Base-by-base conservation (phyloP, 176 grass and related monocot genomes). In the Oryza punctata region DNA sequence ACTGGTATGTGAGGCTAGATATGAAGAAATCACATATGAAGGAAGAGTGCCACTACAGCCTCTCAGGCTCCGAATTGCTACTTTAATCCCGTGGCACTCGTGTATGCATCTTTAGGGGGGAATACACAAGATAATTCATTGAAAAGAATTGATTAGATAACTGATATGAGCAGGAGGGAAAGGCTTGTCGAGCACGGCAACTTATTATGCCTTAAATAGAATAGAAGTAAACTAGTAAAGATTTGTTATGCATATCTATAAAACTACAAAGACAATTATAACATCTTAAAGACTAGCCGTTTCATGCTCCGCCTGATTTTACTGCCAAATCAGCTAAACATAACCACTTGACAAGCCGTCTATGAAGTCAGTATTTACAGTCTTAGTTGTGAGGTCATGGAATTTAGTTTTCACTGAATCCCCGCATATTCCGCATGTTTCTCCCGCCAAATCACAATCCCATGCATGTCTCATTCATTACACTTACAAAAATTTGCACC, bases 1-100 rank as follows among this genome's bases (percentile, higher is more conserved):
- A 44, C 14, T 47, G 70, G 7, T 27, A 16, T 30, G 57, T 30
- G 14, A 11, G 65, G 29, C 21, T 70, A 40, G 10, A 82, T 52
- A 82, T 77, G 7, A 27, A 52, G 2, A 72, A 59, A 67, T 60
- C 80, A 45, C 50, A 73, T 10, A 11, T 63, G 69, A 72, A 82
- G 12, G 16, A 26, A 64, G 1, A 63, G 3, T 45, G 68, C 3
- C 30, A 81, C 30, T 11, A 9, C 65, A 69, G 46, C 46, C 29
- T 54, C 21, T 26, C 47, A 18, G 11, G 4, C 37, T 1, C 14
- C 38, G 10, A 70, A 28, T n/a, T 24, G 27, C n/a, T 35, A 37
- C 23, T 72, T 49, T 41, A 81, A 10, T 15, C 49, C 24, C 37
- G 38, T 72, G 69, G 12, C 11, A 64, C 38, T 82, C 63, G 16